Percentiles rank a stretch among this genome's conserved stretches.
Evolutionary conservation across 2,329 filamentous ascomycete genomes (phyloP).

Genomic region (Scedosporium boydii): DNA sequence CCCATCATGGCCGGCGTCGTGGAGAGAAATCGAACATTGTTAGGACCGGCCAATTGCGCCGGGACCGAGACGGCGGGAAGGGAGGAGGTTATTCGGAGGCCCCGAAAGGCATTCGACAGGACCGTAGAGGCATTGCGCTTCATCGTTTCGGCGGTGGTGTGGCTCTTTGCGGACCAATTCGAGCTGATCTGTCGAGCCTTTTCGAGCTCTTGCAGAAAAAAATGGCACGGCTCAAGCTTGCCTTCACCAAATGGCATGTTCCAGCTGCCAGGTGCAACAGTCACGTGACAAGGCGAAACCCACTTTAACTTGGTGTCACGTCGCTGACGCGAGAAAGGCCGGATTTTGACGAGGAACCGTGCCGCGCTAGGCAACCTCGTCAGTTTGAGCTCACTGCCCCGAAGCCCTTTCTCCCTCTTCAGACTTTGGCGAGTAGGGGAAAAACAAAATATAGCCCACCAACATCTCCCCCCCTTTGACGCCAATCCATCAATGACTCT

Average conservation of each 20-base stretch:
- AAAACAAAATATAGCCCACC: too few relatives aligned
- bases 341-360: not conserved
- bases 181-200: conserved; percentile 1
- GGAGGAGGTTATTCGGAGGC: conserved; percentile 23
- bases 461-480: too few relatives aligned
- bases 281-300: conserved; percentile 6
- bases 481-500: too few relatives aligned
- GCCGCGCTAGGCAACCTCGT: not conserved
- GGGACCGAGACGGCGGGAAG: conserved; percentile 24
- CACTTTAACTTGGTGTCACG: not conserved
- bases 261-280: not conserved
- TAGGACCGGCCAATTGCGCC: conserved; percentile 21
- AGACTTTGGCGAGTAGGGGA: too few relatives aligned
- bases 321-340: not conserved
- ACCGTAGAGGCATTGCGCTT: conserved; percentile 32
- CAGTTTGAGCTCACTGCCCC: not conserved
- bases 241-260: not conserved
- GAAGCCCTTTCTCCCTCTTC: too few relatives aligned
- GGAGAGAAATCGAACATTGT: conserved; percentile 59
- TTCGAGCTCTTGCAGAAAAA: not conserved
- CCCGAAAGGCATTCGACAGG: conserved; percentile 41
- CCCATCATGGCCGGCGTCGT: conserved; percentile 50
- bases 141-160: conserved; percentile 27
- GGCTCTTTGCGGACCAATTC: not conserved
- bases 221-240: not conserved